Evolutionary conservation across 306 rosid species (phyloP).

Genomic region (Medicago truncatula): DNA sequence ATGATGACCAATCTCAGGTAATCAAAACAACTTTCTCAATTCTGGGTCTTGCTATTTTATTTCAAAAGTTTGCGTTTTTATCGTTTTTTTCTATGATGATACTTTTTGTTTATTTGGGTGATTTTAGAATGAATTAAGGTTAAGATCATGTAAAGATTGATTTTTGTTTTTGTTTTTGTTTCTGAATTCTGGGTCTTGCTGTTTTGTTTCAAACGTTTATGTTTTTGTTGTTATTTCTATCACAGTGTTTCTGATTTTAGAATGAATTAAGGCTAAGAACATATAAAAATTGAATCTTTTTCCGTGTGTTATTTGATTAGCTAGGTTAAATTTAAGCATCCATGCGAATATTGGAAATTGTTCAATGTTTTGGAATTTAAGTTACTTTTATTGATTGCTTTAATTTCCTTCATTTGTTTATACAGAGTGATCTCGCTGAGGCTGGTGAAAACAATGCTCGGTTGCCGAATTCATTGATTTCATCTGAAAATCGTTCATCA

Average conservation of each 20-base stretch:
- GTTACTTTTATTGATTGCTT: slow-evolving; percentile 37
- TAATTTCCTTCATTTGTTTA: slow-evolving; percentile 31
- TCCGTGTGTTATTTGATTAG: slow-evolving; percentile 6
- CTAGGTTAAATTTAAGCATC: slow-evolving; percentile 24
- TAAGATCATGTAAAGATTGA: background rate
- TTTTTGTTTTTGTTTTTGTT: background rate
- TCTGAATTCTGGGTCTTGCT: slow-evolving; percentile 1
- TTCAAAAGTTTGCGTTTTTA: slow-evolving; percentile 9
- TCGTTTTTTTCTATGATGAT: background rate
- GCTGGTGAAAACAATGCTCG: slow-evolving; percentile 52
- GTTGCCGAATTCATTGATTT: slow-evolving; percentile 47
- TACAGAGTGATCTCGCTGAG: slow-evolving; percentile 57
- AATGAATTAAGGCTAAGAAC: no score
- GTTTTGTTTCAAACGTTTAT: background rate
- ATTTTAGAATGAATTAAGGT: background rate
- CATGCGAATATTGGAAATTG: no score
- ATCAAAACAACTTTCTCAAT: background rate
- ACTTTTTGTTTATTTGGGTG: background rate
- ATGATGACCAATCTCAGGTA: slow-evolving; percentile 48
- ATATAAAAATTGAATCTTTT: slow-evolving; percentile 4
- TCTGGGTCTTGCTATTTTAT: background rate
- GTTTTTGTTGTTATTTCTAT: background rate
- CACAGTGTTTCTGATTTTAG: background rate
- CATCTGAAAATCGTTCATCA: slow-evolving; percentile 51
- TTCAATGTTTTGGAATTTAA: slow-evolving; percentile 30